phyloP scores from a whole-genome alignment of 2,329 filamentous ascomycete species.

The Clonostachys rhizophaga region DNA sequence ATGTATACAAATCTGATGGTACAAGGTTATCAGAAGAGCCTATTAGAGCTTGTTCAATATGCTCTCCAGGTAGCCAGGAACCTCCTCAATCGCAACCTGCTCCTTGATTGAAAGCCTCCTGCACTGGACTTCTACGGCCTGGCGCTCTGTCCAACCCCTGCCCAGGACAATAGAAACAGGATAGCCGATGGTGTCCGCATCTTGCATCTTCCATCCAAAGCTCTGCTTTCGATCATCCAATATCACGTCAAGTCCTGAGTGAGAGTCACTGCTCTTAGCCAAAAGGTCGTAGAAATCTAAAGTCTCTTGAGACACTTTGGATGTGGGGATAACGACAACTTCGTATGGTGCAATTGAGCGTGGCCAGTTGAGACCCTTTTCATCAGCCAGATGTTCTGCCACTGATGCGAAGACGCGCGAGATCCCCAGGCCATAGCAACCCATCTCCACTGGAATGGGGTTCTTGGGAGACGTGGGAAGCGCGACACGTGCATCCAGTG shows the following conservation, averaged over 20 bases:
- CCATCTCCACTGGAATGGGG: slow-evolving; percentile 73
- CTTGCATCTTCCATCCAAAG: slow-evolving; percentile 81
- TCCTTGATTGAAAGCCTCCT: slow-evolving; percentile 60
- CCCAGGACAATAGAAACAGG: slow-evolving; percentile 80
- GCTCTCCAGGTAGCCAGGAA: slow-evolving; percentile 30
- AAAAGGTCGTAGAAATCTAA: slow-evolving; percentile 62
- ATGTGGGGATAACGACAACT: slow-evolving; percentile 57
- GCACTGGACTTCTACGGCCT: slow-evolving; percentile 74
- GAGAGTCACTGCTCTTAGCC: slow-evolving; percentile 7
- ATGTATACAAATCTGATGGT: too few relatives aligned
- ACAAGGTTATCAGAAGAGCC: too few relatives aligned
- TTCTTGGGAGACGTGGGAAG: slow-evolving; percentile 17
- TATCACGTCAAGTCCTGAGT: slow-evolving; percentile 51
- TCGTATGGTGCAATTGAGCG: slow-evolving; percentile 81
- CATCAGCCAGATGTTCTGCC: slow-evolving; percentile 69
- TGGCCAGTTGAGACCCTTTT: slow-evolving; percentile 82
- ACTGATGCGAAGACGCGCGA: slow-evolving; percentile 86
- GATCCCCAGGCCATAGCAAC: slow-evolving; percentile 92
- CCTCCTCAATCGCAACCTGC: slow-evolving; percentile 44
- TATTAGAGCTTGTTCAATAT: slow-evolving; percentile 30
- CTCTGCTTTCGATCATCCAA: slow-evolving; percentile 68
- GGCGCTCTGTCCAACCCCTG: slow-evolving; percentile 55
- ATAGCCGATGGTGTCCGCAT: slow-evolving; percentile 87
- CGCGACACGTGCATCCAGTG: slow-evolving; percentile 61
- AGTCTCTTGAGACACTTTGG: slow-evolving; percentile 40